These are phyloP conservation scores for Aspergillus indologenus DNA, from an alignment of 495 filamentous ascomycete genomes.

Conservation along the genomic window DNA sequence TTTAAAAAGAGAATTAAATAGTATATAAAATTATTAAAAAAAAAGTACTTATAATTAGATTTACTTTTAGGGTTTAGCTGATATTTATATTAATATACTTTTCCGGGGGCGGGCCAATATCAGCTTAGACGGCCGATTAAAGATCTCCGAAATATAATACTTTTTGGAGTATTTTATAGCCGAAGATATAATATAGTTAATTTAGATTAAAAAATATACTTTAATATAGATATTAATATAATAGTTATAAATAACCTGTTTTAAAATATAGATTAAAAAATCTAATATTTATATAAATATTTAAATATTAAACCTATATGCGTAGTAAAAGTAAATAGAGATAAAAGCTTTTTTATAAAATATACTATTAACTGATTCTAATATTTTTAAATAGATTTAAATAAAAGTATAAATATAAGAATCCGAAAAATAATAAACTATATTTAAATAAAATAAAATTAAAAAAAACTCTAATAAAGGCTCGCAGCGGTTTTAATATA, in stretches of 20 bases:
- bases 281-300: constrained; percentile 68
- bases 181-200: constrained; percentile 46
- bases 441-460: constrained; percentile 72
- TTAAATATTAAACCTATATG: constrained; percentile 65
- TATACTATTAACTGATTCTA: too few species aligned
- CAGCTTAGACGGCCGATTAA: constrained; percentile 47
- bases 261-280: constrained; percentile 67
- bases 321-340: constrained; percentile 70
- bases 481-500: constrained; percentile 71
- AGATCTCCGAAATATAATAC: constrained; percentile 7
- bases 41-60: constrained; percentile 47
- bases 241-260: constrained; percentile 8
- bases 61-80: constrained; percentile 50
- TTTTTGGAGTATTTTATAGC: constrained; percentile 61
- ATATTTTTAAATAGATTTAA: too few species aligned
- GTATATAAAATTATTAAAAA: constrained; percentile 59
- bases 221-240: constrained; percentile 46
- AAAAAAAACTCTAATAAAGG: constrained; percentile 75
- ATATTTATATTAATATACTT: constrained; percentile 56
- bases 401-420: too few species aligned
- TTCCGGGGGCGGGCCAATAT: constrained; percentile 56
- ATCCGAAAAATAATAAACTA: too few species aligned
- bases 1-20: constrained; percentile 43
- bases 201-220: constrained; percentile 54
- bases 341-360: too few species aligned